Evolutionary conservation across 2,329 filamentous ascomycete species (phyloP).

Genomic region (Fusarium nygamai): DNA sequence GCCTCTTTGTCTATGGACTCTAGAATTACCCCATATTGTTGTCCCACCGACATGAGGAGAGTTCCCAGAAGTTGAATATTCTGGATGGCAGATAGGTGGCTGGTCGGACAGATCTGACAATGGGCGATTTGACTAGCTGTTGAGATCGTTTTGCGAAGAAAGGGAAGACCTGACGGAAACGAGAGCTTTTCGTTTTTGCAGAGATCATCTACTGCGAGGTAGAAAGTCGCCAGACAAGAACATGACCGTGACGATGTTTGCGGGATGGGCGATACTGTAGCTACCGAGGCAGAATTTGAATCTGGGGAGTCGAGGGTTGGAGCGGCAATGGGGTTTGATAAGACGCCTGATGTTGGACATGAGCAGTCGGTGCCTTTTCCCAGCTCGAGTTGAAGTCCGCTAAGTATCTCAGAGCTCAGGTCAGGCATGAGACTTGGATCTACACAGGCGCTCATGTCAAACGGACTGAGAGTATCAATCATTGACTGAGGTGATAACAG

Average conservation of each 20-base stretch:
- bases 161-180: not conserved
- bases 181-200: not conserved
- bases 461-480: not conserved
- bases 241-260: not conserved
- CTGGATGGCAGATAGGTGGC: not conserved
- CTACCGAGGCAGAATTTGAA: not conserved
- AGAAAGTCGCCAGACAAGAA: not conserved
- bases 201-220: not conserved
- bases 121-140: not conserved
- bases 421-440: not conserved
- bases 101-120: not conserved
- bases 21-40: not conserved
- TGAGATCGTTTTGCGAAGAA: not conserved
- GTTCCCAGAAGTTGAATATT: not conserved
- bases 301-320: rapidly evolving
- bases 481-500: not conserved
- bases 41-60: not conserved
- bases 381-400: not conserved
- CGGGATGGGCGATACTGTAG: rapidly evolving
- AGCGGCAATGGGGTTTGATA: rapidly evolving
- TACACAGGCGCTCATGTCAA: rapidly evolving
- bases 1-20: not conserved
- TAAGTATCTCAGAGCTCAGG: not conserved
- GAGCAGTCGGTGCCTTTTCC: not conserved
- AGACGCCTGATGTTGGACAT: rapidly evolving